These are phyloP conservation scores for Malbranchea zuffiana DNA, from an alignment of 2,329 filamentous ascomycete genomes.

Conservation along the genomic window DNA sequence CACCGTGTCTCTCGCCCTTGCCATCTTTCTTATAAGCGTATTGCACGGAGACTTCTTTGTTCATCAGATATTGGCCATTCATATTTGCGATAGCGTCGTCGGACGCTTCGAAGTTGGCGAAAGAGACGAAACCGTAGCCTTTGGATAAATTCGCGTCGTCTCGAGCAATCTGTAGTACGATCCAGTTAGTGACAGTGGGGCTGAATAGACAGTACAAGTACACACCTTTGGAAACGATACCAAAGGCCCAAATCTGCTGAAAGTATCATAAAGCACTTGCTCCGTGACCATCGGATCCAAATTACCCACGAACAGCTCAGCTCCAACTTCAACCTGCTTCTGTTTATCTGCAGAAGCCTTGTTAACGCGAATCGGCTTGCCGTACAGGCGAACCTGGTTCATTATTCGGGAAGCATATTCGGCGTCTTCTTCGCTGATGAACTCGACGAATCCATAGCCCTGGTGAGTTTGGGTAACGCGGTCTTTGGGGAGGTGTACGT, in stretches of 20 bases:
- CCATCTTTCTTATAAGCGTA: slow-evolving; percentile 99
- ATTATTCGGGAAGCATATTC: slow-evolving; percentile 95
- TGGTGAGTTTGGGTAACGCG: slow-evolving; percentile 94
- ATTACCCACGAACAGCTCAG: slow-evolving; percentile 94
- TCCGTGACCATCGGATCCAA: slow-evolving; percentile 90
- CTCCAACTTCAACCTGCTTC: slow-evolving; percentile 83
- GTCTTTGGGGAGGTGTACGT: slow-evolving; percentile 96
- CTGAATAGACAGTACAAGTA: background rate
- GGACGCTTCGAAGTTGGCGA: slow-evolving; percentile 82
- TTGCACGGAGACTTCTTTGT: slow-evolving; percentile 91
- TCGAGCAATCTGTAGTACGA: slow-evolving; percentile 50
- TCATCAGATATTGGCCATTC: slow-evolving; percentile 93
- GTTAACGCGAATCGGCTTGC: slow-evolving; percentile 93
- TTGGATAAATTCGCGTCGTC: slow-evolving; percentile 83
- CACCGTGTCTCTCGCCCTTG: slow-evolving; percentile 90
- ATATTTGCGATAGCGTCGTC: slow-evolving; percentile 86
- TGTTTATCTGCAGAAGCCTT: slow-evolving; percentile 91
- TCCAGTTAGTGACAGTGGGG: background rate
- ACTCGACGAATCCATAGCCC: slow-evolving; percentile 98
- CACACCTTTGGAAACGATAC: slow-evolving; percentile 72
- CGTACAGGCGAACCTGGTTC: slow-evolving; percentile 87
- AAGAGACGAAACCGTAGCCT: slow-evolving; percentile 93
- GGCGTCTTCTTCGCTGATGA: slow-evolving; percentile 86
- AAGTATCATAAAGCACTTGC: slow-evolving; percentile 90
- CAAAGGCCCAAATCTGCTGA: slow-evolving; percentile 80